These are phyloP conservation scores for Aschersonia sp. DNA, from an alignment of 2,329 filamentous ascomycete species.

Conservation along the genomic window DNA sequence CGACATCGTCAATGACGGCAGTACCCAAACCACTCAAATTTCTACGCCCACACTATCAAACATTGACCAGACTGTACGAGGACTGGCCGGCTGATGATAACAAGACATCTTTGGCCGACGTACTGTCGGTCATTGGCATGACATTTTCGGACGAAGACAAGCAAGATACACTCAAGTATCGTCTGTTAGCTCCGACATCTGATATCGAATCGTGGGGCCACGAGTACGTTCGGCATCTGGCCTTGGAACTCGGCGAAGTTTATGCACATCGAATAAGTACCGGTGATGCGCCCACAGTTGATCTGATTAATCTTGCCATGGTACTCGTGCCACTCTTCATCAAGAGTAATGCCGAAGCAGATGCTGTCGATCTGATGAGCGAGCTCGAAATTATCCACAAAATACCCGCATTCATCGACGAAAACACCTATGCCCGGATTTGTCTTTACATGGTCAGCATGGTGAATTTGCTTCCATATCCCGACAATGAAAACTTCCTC, in stretches of 20 bases:
- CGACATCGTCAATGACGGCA: constrained; percentile 97
- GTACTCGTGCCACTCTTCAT: constrained; percentile 87
- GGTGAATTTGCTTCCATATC: constrained; percentile 93
- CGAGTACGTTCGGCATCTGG: constrained; percentile 92
- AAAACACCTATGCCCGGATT: constrained; percentile 83
- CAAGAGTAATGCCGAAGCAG: constrained; percentile 93
- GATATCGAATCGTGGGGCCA: constrained; percentile 97
- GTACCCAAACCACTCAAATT: constrained; percentile 98
- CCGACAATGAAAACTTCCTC: constrained; percentile 92
- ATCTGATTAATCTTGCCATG: constrained; percentile 73
- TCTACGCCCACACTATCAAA: constrained; percentile 88
- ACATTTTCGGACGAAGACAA: constrained; percentile 95
- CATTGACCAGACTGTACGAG: constrained; percentile 75
- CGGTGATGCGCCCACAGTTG: constrained; percentile 69
- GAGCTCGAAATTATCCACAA: constrained; percentile 95
- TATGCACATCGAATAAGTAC: constrained; percentile 68
- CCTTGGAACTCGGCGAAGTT: constrained; percentile 89
- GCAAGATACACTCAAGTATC: constrained; percentile 91
- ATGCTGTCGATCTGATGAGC: constrained; percentile 92
- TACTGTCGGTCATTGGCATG: constrained; percentile 95
- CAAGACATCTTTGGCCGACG: constrained; percentile 85
- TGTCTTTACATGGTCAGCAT: constrained; percentile 98
- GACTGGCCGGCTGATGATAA: constrained; percentile 73
- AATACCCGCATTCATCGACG: constrained; percentile 77
- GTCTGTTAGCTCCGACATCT: constrained; percentile 74